Conservation (phyloP, 169 alveolate genomes). For the Eimeria necatrix region DNA sequence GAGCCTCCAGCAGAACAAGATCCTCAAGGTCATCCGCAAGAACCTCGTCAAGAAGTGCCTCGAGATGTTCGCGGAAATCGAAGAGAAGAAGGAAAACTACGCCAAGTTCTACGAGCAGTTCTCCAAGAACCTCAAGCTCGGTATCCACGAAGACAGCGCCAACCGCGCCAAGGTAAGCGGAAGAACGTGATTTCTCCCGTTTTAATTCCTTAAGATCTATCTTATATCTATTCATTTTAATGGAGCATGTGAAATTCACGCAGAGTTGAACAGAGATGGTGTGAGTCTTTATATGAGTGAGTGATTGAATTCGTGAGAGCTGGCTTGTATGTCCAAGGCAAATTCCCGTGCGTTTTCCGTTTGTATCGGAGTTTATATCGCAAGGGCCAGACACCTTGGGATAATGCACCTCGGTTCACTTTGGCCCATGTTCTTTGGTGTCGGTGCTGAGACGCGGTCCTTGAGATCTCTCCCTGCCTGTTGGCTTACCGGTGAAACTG, state of each 20-base stretch:
- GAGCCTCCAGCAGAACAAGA: conserved; percentile 99
- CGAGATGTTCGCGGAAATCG: conserved; percentile 97
- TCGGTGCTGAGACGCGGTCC: conserved; percentile 11
- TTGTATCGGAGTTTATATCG: neutral
- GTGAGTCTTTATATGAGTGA: neutral
- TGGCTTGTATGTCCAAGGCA: neutral
- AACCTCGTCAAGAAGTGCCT: conserved; percentile 99
- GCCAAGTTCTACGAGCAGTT: conserved; percentile 99
- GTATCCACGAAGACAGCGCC: conserved; percentile 99
- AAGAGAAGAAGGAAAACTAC: conserved; percentile 99
- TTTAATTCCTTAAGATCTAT: no score
- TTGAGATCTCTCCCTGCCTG: neutral
- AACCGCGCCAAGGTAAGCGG: conserved; percentile 92
- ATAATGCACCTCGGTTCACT: neutral
- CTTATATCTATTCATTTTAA: neutral
- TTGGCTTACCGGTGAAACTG: neutral
- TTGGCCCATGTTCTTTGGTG: conserved; percentile 5
- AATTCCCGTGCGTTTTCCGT: conserved; percentile 4
- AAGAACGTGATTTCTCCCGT: neutral
- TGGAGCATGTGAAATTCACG: neutral
- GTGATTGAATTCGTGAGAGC: no score
- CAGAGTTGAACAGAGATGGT: neutral
- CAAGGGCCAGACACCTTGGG: conserved; percentile 40
- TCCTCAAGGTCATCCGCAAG: conserved; percentile 98
- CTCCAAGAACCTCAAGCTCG: conserved; percentile 99